Base-by-base conservation (phyloP, 305 asterid species). In the Fraxinus velutina region DNA sequence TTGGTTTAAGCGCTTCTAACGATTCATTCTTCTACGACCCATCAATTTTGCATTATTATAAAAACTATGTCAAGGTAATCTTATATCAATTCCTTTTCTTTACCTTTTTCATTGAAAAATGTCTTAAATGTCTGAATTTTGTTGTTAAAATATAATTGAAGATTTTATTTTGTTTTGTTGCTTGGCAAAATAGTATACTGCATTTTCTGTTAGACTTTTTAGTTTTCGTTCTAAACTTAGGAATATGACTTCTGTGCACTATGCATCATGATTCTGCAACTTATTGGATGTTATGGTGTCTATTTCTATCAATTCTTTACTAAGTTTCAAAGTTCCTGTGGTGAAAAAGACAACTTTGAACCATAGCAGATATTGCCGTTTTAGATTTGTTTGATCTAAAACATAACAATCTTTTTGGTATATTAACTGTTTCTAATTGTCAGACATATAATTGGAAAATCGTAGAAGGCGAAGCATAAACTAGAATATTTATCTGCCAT, bases 1-100 rank as follows among this genome's bases (percentile, higher is more conserved):
- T 94, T 50, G 98, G 93, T 52, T 82, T 96, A 81, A 96, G 98
- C 87, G 89, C 99, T 82, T 96, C 99, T 0, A 96, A 96, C 9
- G 99, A 96, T 89, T 96, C 99, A 3, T 96, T 96, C 92, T 96
- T 94, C 90, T 96, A 92, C 55, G 99, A 96, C 88, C 98, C 99
- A 55, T 92, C 99, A 3, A 94, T 94, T 21, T 95, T 95, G 1
- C 91, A 80, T 80, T 93, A 94, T 88, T 96, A 94, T 91, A 96
- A 94, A 90, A 88, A 78, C 75, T 96, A 94, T 79, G 90, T 93
- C 79, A 92, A 94, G 99, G 99, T 96, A 92, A 83, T 9, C 7
- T 44, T 52, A 44, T 76, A 66, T 66, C 73, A 17, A 27, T 24
- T 62, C 32, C 30, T 62, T 62, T 62, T 21, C 30, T 21, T n/a